Base-by-base conservation (phyloP, 306 rosid species). In the Chamaecrista fasciculata region DNA sequence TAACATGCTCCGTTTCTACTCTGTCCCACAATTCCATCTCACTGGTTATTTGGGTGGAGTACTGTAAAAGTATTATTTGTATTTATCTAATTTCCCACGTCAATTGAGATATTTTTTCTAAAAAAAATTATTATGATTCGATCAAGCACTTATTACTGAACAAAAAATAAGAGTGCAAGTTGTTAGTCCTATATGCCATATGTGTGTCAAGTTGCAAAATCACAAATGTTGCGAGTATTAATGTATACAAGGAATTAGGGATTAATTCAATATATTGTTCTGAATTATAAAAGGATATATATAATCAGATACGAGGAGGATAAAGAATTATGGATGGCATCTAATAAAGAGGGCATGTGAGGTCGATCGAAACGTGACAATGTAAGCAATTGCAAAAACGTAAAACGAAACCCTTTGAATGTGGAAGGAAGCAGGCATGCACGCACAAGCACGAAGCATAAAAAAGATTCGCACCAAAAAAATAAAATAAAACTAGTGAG, bases 301-400 rank as follows among this genome's bases (percentile, higher is more conserved):
- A n/a, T n/a, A n/a, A 34, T 34, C 33, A 33, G 43, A 34, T 21
- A 16, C 11, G 6, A 34, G 40, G 29, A 8, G 25, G 49, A 44
- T 1, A 44, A 15, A n/a, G 49, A 44, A 44, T 15, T 15, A 4
- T 4, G 49, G 49, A 44, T 44, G 8, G 49, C 19, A 44, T 3
- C 49, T 44, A 21, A 57, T 57, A 31, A 59, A 59, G 33, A 33
- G 26, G 26, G 47, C 66, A 60, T 60, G 65, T 59, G 66, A 60
- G 19, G 19, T 43, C 4, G 44, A 44, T 16, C 3, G 29, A 24
- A 59, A 18, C 23, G 52, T 16, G 23, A 47, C 52, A 47, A 47
- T 16, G 24, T 47, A 47, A 47, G 23, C 65, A 59, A 31, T 18
- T 44, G 46, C 65, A 59, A 37, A 12, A 19, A 60, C 48, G 29